phyloP scores from a whole-genome alignment of 495 filamentous ascomycete genomes.

The Thermothielavioides terrestris region DNA sequence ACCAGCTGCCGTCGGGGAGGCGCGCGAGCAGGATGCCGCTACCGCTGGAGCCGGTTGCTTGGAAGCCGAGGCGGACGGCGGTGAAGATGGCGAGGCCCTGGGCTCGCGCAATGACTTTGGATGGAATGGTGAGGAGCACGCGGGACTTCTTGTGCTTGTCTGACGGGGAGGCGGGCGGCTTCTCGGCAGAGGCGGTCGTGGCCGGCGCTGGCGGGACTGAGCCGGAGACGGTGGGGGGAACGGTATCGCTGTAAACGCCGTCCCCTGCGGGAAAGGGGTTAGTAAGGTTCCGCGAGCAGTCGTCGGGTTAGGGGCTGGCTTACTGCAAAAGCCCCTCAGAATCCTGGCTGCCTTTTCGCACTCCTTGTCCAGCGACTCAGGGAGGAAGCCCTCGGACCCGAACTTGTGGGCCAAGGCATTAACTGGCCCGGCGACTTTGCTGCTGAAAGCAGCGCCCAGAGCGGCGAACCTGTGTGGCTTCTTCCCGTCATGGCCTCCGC shows the following conservation, averaged over 20 bases:
- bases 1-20: constrained; percentile 65
- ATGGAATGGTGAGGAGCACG: constrained; percentile 60
- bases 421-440: constrained; percentile 48
- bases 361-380: constrained; percentile 71
- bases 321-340: constrained; percentile 68
- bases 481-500: constrained; percentile 14
- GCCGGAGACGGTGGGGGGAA: constrained; percentile 1
- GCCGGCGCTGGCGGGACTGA: constrained; percentile 2
- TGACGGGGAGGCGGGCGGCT: background rate
- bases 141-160: constrained; percentile 20
- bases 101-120: constrained; percentile 61
- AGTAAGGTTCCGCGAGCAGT: no score
- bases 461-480: constrained; percentile 17
- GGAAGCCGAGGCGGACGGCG: constrained; percentile 71
- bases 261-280: constrained; percentile 15
- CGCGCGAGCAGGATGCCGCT: constrained; percentile 65
- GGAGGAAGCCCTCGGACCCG: constrained; percentile 61
- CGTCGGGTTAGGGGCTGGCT: background rate
- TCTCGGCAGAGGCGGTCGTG: constrained; percentile 1
- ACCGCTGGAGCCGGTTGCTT: constrained; percentile 67
- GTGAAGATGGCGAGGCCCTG: constrained; percentile 79
- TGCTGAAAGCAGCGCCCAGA: constrained; percentile 13
- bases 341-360: constrained; percentile 81
- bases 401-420: constrained; percentile 58
- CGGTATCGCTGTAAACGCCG: constrained; percentile 24